A percentile compares a stretch with the other conserved stretches of the same genome.
These are phyloP conservation scores for Tolypocladium tropicale DNA, from an alignment of 2,329 filamentous ascomycete genomes.

Conservation along the genomic window DNA sequence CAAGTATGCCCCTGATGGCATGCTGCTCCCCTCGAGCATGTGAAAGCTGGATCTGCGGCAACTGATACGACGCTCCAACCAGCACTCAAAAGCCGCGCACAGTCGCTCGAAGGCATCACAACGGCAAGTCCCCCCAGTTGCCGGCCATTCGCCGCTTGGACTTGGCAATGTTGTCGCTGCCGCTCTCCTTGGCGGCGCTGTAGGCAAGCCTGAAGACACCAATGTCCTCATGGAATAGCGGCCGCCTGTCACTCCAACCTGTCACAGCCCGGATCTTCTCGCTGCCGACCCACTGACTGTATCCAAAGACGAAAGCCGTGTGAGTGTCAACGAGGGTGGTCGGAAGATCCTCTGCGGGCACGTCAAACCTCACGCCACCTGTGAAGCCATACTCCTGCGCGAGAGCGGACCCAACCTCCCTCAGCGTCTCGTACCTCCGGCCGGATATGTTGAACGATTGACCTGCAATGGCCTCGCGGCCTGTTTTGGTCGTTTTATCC, in stretches of 20 bases:
- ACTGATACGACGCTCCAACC: not conserved
- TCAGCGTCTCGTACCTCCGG: not conserved
- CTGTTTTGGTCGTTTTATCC: not conserved
- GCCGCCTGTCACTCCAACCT: not conserved
- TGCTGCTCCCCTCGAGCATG: no score
- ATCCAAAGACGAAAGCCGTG: not conserved
- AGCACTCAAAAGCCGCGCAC: not conserved
- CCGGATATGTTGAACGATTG: not conserved
- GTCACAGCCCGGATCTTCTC: not conserved
- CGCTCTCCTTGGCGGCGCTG: not conserved
- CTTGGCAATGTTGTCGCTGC: not conserved
- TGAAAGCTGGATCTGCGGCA: not conserved
- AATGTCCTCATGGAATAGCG: not conserved
- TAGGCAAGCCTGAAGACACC: not conserved
- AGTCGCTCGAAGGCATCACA: not conserved
- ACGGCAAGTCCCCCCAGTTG: not conserved
- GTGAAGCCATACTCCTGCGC: not conserved
- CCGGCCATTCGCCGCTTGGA: not conserved
- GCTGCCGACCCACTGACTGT: not conserved
- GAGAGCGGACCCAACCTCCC: not conserved
- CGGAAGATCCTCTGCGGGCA: not conserved
- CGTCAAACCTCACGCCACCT: not conserved
- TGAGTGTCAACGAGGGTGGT: not conserved
- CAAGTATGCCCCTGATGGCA: no score
- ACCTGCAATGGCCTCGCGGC: not conserved